These are phyloP conservation scores for Bidens hawaiensis DNA, from an alignment of 140 eudicot genomes.

Conservation along the genomic window DNA sequence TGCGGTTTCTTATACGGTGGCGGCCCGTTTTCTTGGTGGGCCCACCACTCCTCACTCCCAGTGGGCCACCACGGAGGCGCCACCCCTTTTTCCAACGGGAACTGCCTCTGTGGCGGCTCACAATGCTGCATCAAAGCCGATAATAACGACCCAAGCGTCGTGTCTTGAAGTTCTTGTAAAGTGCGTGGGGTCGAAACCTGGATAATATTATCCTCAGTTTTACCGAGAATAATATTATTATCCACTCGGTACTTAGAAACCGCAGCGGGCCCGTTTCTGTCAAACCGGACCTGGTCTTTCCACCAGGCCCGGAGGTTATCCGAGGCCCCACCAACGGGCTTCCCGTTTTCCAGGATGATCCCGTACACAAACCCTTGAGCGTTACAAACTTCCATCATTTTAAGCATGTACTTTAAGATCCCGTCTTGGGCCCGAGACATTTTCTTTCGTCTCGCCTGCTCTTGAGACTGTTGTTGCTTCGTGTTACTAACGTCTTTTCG, in stretches of 20 bases:
- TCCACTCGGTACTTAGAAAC: constrained; percentile 51
- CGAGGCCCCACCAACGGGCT: constrained; percentile 58
- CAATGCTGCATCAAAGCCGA: constrained; percentile 65
- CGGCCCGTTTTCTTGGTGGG: constrained; percentile 43
- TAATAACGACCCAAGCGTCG: constrained; percentile 51
- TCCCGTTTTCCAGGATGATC: constrained; percentile 55
- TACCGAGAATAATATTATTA: constrained; percentile 42
- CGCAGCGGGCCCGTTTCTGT: constrained; percentile 59
- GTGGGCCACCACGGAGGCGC: constrained; percentile 69
- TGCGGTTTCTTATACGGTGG: constrained; percentile 63
- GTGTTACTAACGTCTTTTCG: constrained; percentile 41
- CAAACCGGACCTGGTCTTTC: constrained; percentile 64
- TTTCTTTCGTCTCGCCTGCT: constrained; percentile 70
- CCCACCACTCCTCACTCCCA: constrained; percentile 64
- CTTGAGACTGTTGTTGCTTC: constrained; percentile 66
- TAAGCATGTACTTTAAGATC: constrained; percentile 53
- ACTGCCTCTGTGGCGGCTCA: constrained; percentile 57
- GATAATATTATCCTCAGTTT: constrained; percentile 29
- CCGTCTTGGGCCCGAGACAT: constrained; percentile 81
- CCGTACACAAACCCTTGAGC: constrained; percentile 62
- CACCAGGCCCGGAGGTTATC: constrained; percentile 66
- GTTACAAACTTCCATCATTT: constrained; percentile 66
- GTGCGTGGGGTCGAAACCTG: constrained; percentile 45
- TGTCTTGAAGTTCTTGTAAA: constrained; percentile 57
- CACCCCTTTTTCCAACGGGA: constrained; percentile 51